These are phyloP conservation scores for Leccinum subgranulosum DNA, from an alignment of 768 basidiomycete genomes.

Conservation along the genomic window DNA sequence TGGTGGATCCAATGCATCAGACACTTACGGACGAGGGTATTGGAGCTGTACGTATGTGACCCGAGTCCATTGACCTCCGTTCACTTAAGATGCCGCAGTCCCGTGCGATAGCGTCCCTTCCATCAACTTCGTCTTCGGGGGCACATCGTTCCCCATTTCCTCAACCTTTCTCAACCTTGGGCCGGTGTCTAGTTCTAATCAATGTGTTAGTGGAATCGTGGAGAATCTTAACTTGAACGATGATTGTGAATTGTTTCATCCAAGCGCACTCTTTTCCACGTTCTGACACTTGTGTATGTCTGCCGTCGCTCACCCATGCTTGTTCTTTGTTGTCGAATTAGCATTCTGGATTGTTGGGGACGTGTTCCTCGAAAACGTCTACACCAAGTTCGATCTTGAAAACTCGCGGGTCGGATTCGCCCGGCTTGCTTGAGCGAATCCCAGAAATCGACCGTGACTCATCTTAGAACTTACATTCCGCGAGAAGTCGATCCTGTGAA, in stretches of 20 bases:
- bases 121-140: not conserved
- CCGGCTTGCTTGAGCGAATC: not conserved
- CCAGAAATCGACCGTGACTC: too few species aligned
- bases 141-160: not conserved
- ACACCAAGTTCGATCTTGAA: not conserved
- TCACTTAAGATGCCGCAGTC: not conserved
- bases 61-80: not conserved
- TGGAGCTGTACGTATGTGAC: constrained; percentile 27
- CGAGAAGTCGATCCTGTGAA: too few species aligned
- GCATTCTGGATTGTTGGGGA: not conserved
- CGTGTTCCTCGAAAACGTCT: not conserved
- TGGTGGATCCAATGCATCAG: constrained; percentile 23
- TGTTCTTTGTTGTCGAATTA: not conserved
- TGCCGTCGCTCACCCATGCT: too few species aligned
- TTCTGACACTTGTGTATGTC: too few species aligned
- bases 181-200: not conserved
- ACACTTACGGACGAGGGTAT: constrained; percentile 20
- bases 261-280: too few species aligned
- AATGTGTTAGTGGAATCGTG: not conserved
- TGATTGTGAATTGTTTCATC: too few species aligned
- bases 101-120: not conserved
- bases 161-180: not conserved
- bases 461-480: too few species aligned
- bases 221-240: too few species aligned
- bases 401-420: not conserved